Conservation (phyloP, 345 rosid species). For the Lepidium aucheri region DNA sequence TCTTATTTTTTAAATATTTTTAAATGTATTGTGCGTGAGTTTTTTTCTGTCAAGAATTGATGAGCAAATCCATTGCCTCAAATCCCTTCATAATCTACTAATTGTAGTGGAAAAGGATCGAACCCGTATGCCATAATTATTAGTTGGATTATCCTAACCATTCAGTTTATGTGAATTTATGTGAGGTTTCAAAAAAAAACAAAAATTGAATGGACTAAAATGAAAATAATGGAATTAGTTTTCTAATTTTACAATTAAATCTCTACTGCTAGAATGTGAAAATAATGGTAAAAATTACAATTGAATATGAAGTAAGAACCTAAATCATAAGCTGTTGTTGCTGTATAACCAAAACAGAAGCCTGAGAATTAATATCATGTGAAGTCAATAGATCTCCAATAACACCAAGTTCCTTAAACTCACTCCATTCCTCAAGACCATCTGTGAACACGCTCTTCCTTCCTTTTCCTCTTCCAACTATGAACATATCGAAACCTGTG, state of each 20-base stretch:
- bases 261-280: not conserved
- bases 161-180: no score
- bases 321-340: conserved; percentile 26
- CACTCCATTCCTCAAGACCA: conserved; percentile 34
- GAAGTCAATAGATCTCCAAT: conserved; percentile 27
- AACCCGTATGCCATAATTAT: no score
- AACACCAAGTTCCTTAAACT: conserved; percentile 28
- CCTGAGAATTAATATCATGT: conserved; percentile 6
- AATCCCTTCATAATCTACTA: no score
- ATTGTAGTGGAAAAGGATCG: no score
- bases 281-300: not conserved
- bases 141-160: no score
- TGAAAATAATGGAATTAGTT: not conserved
- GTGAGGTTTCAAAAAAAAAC: no score
- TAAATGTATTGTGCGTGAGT: no score
- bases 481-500: conserved; percentile 24
- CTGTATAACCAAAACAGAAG: conserved; percentile 29
- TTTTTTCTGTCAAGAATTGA: no score
- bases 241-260: not conserved
- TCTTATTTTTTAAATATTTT: no score
- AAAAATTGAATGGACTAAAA: not conserved
- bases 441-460: conserved; percentile 17
- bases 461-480: conserved; percentile 27
- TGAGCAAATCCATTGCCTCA: no score
- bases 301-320: not conserved